These are phyloP conservation scores for Lentinula boryana DNA, from an alignment of 768 basidiomycete genomes.

Conservation along the genomic window DNA sequence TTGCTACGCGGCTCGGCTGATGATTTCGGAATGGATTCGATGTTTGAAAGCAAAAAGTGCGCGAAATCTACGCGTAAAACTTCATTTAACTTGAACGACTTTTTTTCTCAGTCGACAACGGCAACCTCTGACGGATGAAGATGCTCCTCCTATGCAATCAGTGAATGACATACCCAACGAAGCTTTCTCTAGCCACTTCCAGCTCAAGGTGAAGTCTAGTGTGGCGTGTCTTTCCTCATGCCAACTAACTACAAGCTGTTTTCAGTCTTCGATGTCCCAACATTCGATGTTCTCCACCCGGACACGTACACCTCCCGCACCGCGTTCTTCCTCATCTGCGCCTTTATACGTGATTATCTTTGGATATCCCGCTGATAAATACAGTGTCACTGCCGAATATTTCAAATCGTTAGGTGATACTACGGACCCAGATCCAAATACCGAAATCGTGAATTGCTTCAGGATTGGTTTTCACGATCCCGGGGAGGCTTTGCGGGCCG, in stretches of 20 bases:
- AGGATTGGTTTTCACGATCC: constrained; percentile 67
- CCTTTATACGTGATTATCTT: constrained; percentile 72
- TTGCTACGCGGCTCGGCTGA: constrained; percentile 57
- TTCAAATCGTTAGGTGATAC: constrained; percentile 69
- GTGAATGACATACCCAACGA: constrained; percentile 72
- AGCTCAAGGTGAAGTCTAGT: constrained; percentile 35
- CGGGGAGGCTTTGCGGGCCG: constrained; percentile 72
- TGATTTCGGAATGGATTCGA: constrained; percentile 79
- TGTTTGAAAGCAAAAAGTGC: constrained; percentile 72
- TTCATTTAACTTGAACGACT: background rate
- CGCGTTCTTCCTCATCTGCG: constrained; percentile 22
- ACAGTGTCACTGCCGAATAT: constrained; percentile 64
- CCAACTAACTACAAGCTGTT: background rate
- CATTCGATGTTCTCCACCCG: constrained; percentile 27
- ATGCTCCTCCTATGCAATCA: constrained; percentile 74
- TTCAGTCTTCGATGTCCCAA: background rate
- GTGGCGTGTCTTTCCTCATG: background rate
- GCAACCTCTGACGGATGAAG: constrained; percentile 54
- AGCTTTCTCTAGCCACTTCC: constrained; percentile 39
- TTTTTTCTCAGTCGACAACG: constrained; percentile 36
- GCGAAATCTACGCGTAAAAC: constrained; percentile 7
- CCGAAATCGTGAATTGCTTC: constrained; percentile 76
- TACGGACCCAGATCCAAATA: constrained; percentile 61
- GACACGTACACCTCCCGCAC: constrained; percentile 20
- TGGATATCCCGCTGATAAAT: constrained; percentile 83